Percentiles rank a stretch among this genome's conserved stretches.
Evolutionary conservation across 2,329 filamentous ascomycete genomes (phyloP).

Genomic region (Hysterium pulicare): DNA sequence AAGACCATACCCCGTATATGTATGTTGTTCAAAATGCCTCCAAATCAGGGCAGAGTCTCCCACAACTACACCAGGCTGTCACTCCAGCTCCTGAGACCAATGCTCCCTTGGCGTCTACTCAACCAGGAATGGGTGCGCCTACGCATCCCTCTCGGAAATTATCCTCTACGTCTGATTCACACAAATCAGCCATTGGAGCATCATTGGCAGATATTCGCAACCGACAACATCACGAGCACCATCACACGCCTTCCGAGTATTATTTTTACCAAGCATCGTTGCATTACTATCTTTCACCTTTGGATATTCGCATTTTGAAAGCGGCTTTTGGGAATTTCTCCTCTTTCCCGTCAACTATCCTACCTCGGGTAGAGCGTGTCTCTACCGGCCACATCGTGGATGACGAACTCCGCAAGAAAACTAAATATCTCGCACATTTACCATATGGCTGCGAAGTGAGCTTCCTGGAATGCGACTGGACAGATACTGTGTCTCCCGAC

Average conservation of each 20-base stretch:
- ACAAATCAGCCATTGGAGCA: slow-evolving; percentile 33
- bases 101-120: slow-evolving; percentile 1
- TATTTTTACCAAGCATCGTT: slow-evolving; percentile 86
- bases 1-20: slow-evolving; percentile 49
- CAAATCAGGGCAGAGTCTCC: slow-evolving; percentile 42
- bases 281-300: slow-evolving; percentile 83
- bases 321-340: slow-evolving; percentile 81
- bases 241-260: slow-evolving; percentile 56
- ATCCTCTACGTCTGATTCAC: slow-evolving; percentile 30
- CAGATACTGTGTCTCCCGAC: slow-evolving; percentile 74
- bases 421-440: slow-evolving; percentile 83
- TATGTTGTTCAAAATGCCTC: slow-evolving; percentile 49
- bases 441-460: slow-evolving; percentile 87
- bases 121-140: neutral
- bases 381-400: slow-evolving; percentile 86
- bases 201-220: slow-evolving; percentile 46
- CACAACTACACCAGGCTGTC: slow-evolving; percentile 16
- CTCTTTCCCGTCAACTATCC: slow-evolving; percentile 76
- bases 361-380: slow-evolving; percentile 84
- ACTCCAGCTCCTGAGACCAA: slow-evolving; percentile 9
- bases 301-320: slow-evolving; percentile 91
- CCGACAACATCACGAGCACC: slow-evolving; percentile 44
- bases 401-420: slow-evolving; percentile 75
- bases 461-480: slow-evolving; percentile 94
- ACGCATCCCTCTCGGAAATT: slow-evolving; percentile 18